Conservation (phyloP, 2,329 filamentous ascomycete species). For the Aspergillus sp. region DNA sequence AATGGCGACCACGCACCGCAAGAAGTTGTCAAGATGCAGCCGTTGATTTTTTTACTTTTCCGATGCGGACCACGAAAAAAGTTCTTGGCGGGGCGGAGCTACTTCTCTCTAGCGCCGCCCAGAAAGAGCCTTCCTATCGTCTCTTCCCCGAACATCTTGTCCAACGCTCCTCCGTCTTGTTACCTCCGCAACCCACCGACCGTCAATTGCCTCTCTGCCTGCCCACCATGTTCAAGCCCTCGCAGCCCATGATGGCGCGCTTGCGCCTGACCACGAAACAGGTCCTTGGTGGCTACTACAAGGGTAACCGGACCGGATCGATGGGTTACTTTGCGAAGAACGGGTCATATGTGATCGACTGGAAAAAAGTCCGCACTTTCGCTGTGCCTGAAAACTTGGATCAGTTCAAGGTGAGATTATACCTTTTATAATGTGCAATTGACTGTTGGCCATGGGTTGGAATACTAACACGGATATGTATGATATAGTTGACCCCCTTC, state of each 20-base stretch:
- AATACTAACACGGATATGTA: slow-evolving; percentile 40
- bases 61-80: slow-evolving; percentile 29
- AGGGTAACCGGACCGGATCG: slow-evolving; percentile 85
- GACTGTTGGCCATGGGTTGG: background rate
- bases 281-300: slow-evolving; percentile 93
- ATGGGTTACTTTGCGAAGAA: slow-evolving; percentile 76
- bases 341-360: slow-evolving; percentile 73
- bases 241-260: slow-evolving; percentile 61
- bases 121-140: slow-evolving; percentile 27
- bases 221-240: slow-evolving; percentile 46
- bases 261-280: slow-evolving; percentile 92
- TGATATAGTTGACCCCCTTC: slow-evolving; percentile 47
- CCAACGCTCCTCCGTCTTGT: background rate
- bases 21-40: slow-evolving; percentile 11
- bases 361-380: slow-evolving; percentile 85
- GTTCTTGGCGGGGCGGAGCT: slow-evolving; percentile 36
- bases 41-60: slow-evolving; percentile 31
- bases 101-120: slow-evolving; percentile 25
- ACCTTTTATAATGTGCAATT: background rate
- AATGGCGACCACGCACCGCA: slow-evolving; percentile 10
- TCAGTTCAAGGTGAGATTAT: slow-evolving; percentile 66
- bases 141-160: slow-evolving; percentile 5
- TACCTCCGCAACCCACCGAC: slow-evolving; percentile 8
- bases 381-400: slow-evolving; percentile 71
- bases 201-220: background rate